Percentiles rank a stretch among this genome's conserved stretches.
phyloP scores from a whole-genome alignment of 208 protist genomes.

The Endotrypanum monterogeii region DNA sequence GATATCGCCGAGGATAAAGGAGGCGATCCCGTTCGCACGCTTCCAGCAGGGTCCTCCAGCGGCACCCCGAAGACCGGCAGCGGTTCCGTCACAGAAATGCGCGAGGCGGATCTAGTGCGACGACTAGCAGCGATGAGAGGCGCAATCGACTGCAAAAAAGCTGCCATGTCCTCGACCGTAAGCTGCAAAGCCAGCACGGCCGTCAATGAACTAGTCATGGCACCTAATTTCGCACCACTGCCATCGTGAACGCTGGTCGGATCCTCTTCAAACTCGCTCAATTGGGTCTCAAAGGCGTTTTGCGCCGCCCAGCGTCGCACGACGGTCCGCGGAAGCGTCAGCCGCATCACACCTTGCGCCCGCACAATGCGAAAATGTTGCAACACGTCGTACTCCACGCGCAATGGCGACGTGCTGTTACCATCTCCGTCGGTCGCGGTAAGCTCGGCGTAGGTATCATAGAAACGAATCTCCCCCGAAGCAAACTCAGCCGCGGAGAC shows the following conservation, averaged over 20 bases:
- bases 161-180: conserved; percentile 39
- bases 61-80: conserved; percentile 40
- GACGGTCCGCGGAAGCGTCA: conserved; percentile 45
- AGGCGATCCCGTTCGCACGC: conserved; percentile 1
- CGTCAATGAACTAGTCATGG: neutral
- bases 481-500: conserved; percentile 65
- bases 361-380: conserved; percentile 79
- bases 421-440: conserved; percentile 46
- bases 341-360: conserved; percentile 64
- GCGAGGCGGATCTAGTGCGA: conserved; percentile 61
- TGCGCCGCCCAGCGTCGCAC: conserved; percentile 60
- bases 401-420: conserved; percentile 56
- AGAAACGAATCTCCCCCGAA: conserved; percentile 69
- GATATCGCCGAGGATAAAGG: neutral
- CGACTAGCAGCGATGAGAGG: conserved; percentile 62
- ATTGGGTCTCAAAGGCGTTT: conserved; percentile 65
- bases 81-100: conserved; percentile 73
- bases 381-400: conserved; percentile 60
- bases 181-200: conserved; percentile 55
- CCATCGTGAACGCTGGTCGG: neutral
- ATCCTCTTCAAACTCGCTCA: conserved; percentile 29
- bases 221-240: neutral
- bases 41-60: conserved; percentile 26
- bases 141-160: conserved; percentile 63
- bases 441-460: conserved; percentile 62